Evolutionary conservation across 495 filamentous ascomycete genomes (phyloP).

Genomic region (Bombardia bombarda): DNA sequence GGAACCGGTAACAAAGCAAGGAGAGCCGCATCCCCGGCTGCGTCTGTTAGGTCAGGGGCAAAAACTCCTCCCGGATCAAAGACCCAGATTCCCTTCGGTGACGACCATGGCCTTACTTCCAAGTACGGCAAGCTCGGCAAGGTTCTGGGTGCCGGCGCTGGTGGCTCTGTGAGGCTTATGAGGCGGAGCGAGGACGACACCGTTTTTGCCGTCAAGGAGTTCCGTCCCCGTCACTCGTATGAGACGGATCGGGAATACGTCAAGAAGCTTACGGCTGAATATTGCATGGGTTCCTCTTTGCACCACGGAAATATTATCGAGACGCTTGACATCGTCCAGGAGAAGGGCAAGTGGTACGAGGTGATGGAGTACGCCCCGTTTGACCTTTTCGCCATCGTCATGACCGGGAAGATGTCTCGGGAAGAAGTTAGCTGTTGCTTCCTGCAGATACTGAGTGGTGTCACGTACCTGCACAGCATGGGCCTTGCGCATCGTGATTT

Average conservation of each 20-base stretch:
- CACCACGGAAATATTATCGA: conserved; percentile 99
- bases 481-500: conserved; percentile 92
- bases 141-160: conserved; percentile 88
- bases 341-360: conserved; percentile 94
- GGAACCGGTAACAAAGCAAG: conserved; percentile 58
- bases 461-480: conserved; percentile 97
- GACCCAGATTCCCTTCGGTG: conserved; percentile 77
- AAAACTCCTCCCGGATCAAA: conserved; percentile 51
- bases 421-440: conserved; percentile 88
- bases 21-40: conserved; percentile 51
- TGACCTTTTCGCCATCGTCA: conserved; percentile 96
- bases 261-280: conserved; percentile 99
- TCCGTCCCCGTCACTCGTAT: conserved; percentile 85
- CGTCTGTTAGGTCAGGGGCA: conserved; percentile 43
- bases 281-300: conserved; percentile 93
- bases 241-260: conserved; percentile 91
- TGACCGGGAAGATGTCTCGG: conserved; percentile 96
- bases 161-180: conserved; percentile 90
- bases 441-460: conserved; percentile 88
- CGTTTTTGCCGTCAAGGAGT: conserved; percentile 97
- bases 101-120: conserved; percentile 82
- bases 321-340: conserved; percentile 92
- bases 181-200: conserved; percentile 82
- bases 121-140: conserved; percentile 95
- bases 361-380: conserved; percentile 99